These are phyloP conservation scores for Amanita rimosa DNA, from an alignment of 768 basidiomycete genomes.

Conservation along the genomic window DNA sequence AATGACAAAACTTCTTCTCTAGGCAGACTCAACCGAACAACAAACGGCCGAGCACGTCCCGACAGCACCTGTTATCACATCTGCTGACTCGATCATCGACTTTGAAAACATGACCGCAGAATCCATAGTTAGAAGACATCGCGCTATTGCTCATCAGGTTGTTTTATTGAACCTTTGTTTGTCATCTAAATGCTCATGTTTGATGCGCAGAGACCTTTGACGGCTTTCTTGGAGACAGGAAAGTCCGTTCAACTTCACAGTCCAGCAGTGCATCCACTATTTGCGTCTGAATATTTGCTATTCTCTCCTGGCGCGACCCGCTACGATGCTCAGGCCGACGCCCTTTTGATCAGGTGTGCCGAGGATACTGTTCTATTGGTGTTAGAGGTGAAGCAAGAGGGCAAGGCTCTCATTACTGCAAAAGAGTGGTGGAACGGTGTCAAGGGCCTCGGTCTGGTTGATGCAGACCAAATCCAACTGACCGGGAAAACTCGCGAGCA, in stretches of 20 bases:
- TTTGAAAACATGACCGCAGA: conserved; percentile 48
- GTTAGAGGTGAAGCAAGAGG: conserved; percentile 48
- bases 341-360: conserved; percentile 47
- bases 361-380: conserved; percentile 41
- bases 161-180: neutral
- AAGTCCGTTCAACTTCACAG: conserved; percentile 30
- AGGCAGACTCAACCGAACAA: conserved; percentile 47
- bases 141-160: conserved; percentile 66
- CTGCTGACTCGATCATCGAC: conserved; percentile 39
- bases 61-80: conserved; percentile 50
- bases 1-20: neutral
- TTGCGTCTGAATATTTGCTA: conserved; percentile 8
- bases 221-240: conserved; percentile 20
- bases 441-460: conserved; percentile 17
- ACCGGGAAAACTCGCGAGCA: neutral
- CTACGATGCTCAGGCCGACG: conserved; percentile 25
- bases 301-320: conserved; percentile 28
- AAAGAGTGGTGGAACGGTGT: conserved; percentile 76
- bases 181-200: neutral
- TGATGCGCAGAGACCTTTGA: conserved; percentile 18
- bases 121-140: conserved; percentile 39
- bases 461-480: conserved; percentile 5
- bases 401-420: conserved; percentile 39
- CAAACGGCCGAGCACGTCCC: conserved; percentile 19
- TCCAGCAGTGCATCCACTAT: conserved; percentile 13